Evolutionary conservation across 2,329 filamentous ascomycete genomes (phyloP).

Genomic region (Coleophoma crateriformis): DNA sequence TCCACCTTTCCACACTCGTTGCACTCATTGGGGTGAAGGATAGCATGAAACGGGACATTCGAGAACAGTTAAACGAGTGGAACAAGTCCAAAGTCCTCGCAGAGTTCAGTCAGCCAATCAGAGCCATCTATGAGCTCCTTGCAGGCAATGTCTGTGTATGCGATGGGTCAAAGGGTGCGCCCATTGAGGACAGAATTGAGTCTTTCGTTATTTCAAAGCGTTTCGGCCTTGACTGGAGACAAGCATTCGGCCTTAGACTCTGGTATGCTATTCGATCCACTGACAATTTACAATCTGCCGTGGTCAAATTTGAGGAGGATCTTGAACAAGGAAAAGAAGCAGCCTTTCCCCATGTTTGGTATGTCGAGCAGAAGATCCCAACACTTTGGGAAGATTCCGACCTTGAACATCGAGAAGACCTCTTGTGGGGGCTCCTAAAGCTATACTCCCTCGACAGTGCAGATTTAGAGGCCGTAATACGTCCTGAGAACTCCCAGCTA

Average conservation of each 20-base stretch:
- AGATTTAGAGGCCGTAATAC: slow-evolving; percentile 64
- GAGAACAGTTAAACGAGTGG: slow-evolving; percentile 79
- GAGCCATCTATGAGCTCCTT: slow-evolving; percentile 84
- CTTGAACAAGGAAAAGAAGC: slow-evolving; percentile 64
- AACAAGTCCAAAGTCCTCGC: slow-evolving; percentile 75
- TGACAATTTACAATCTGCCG: slow-evolving; percentile 66
- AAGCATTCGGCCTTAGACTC: slow-evolving; percentile 83
- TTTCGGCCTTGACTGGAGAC: slow-evolving; percentile 88
- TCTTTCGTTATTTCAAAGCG: slow-evolving; percentile 78
- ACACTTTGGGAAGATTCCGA: slow-evolving; percentile 56
- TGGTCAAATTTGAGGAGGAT: slow-evolving; percentile 69
- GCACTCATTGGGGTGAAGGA: slow-evolving; percentile 74
- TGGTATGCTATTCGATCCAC: slow-evolving; percentile 75
- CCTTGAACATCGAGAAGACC: slow-evolving; percentile 60
- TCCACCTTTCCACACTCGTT: slow-evolving; percentile 78
- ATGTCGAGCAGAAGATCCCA: slow-evolving; percentile 52
- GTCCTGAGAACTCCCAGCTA: slow-evolving; percentile 71
- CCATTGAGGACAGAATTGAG: slow-evolving; percentile 73
- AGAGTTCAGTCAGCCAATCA: slow-evolving; percentile 79
- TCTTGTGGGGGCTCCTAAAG: slow-evolving; percentile 82
- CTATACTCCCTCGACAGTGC: slow-evolving; percentile 63
- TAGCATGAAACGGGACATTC: slow-evolving; percentile 67
- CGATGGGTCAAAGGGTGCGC: slow-evolving; percentile 66
- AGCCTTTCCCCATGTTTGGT: slow-evolving; percentile 67
- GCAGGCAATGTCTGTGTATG: slow-evolving; percentile 83